These are phyloP conservation scores for Capronia americana DNA, from an alignment of 2,329 filamentous ascomycete genomes.

Conservation along the genomic window DNA sequence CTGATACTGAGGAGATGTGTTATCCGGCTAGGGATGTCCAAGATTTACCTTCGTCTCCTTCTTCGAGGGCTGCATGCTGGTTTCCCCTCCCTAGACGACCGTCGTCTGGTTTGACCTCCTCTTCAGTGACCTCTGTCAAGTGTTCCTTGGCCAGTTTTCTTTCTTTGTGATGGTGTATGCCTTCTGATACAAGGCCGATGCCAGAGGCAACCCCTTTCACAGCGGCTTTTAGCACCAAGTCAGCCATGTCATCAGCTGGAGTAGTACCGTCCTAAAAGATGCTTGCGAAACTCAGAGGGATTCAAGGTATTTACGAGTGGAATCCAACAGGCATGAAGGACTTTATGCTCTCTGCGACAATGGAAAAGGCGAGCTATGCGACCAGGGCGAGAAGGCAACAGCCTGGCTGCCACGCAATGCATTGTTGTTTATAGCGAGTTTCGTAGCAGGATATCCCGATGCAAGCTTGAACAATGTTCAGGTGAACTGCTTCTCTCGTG, in stretches of 20 bases:
- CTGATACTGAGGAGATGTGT: too few relatives aligned
- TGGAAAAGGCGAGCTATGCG: background rate
- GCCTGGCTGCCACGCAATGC: background rate
- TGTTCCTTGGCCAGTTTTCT: constrained; percentile 13
- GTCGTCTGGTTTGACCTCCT: background rate
- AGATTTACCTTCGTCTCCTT: background rate
- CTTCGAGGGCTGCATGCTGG: background rate
- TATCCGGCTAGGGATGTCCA: too few relatives aligned
- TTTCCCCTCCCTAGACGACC: background rate
- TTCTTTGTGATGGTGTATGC: constrained; percentile 19
- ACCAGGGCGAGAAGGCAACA: background rate
- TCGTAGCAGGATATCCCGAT: background rate
- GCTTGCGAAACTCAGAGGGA: too few relatives aligned
- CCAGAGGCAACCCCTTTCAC: constrained; percentile 21
- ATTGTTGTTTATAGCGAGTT: background rate
- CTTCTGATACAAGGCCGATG: constrained; percentile 22
- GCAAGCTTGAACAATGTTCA: too few relatives aligned
- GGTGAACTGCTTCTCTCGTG: too few relatives aligned
- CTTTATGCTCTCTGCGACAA: background rate
- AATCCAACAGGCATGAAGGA: background rate
- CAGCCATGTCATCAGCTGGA: constrained; percentile 5
- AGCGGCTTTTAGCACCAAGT: constrained; percentile 1
- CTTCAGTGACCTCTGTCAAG: background rate
- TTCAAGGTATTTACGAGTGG: too few relatives aligned
- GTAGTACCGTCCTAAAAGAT: too few relatives aligned